These are phyloP conservation scores for Petasospora rhodanensis DNA, from an alignment of 1,139 yeast species.

Conservation along the genomic window DNA sequence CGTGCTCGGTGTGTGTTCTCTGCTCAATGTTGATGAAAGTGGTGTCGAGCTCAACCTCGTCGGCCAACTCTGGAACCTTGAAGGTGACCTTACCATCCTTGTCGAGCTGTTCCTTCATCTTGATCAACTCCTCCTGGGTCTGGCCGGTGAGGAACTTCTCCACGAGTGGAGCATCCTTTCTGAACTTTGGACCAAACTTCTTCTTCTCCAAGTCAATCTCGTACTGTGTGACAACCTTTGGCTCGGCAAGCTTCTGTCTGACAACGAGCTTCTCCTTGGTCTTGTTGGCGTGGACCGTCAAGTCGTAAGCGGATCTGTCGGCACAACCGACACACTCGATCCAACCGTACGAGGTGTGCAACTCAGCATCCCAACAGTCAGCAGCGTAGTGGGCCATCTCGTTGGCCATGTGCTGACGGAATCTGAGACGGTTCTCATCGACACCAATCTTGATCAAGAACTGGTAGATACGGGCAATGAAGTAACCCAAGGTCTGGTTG, in stretches of 20 bases:
- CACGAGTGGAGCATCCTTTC: slow-evolving; percentile 93
- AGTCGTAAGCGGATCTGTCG: slow-evolving; percentile 97
- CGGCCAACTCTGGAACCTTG: slow-evolving; percentile 54
- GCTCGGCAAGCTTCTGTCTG: slow-evolving; percentile 82
- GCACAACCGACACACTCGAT: slow-evolving; percentile 99
- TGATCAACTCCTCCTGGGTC: slow-evolving; percentile 83
- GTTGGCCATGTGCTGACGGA: slow-evolving; percentile 97
- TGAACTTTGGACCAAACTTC: slow-evolving; percentile 95
- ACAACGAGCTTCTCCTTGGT: slow-evolving; percentile 94
- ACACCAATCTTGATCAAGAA: slow-evolving; percentile 90
- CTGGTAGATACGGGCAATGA: slow-evolving; percentile 84
- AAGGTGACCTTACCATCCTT: slow-evolving; percentile 60
- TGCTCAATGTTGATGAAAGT: slow-evolving; percentile 72
- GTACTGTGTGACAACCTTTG: slow-evolving; percentile 73
- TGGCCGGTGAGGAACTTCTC: slow-evolving; percentile 73
- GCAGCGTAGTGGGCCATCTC: slow-evolving; percentile 99
- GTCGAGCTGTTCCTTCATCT: slow-evolving; percentile 64
- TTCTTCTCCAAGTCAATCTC: slow-evolving; percentile 89
- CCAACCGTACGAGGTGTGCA: slow-evolving; percentile 96
- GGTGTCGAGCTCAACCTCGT: slow-evolving; percentile 61
- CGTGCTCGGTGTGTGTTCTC: slow-evolving; percentile 78
- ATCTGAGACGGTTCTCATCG: slow-evolving; percentile 75
- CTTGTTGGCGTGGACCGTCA: slow-evolving; percentile 90
- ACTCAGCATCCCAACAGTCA: slow-evolving; percentile 99
- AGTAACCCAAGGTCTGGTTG: slow-evolving; percentile 95